Base-by-base conservation (phyloP, 2,329 filamentous ascomycete genomes). In the Fusarium gaditjirri region DNA sequence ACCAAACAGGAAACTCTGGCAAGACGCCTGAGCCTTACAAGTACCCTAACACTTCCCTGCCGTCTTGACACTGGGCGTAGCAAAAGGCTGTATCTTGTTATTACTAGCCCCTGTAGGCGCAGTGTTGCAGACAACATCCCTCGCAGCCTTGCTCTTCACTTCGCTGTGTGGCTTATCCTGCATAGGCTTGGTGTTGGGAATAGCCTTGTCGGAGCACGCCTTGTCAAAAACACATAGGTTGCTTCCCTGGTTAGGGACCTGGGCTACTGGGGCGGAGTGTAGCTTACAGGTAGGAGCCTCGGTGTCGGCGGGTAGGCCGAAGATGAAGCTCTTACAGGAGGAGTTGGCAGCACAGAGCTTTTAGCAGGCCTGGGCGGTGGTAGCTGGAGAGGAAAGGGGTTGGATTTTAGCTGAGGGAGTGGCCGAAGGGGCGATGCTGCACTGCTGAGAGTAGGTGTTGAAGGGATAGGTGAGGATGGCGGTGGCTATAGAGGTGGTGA, bases 401-500 rank as follows among this genome's bases (percentile, higher is more conserved):
- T 65, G 43, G 36, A 69, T 21, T 3, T 70, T 59, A 42, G 52
- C 21, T 42, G 53, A 44, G 52, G 52, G 27, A 10, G 46, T 8
- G 16, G 21, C 52, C 17, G 66, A 65, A 25, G 66, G 66, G 19
- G 59, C 66, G 33, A 70, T n/a, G 46, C 70, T 70, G 46, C 66
- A 69, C 46, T 69, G 66, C 59, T 69, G 65, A 23, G 59, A 65
- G 53, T 65, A 65, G 9, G 65, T 31, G 41, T 69, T 31, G 23
- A 69, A 35, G 31, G 66, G 66, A 19, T 70, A 27, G 4, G 65
- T 59, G 21, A 69, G 38, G 23, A 70, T 68, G 13, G 66, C 49
- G 11, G 58, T 33, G 46, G 59, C 65, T 65, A 69, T 69, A 17
- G 65, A 69, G 52, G 65, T 59, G 43, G 66, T 69, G 59, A 69